These are phyloP conservation scores for Yamadazyma epiphylla DNA, from an alignment of 1,139 yeast species.

Conservation along the genomic window DNA sequence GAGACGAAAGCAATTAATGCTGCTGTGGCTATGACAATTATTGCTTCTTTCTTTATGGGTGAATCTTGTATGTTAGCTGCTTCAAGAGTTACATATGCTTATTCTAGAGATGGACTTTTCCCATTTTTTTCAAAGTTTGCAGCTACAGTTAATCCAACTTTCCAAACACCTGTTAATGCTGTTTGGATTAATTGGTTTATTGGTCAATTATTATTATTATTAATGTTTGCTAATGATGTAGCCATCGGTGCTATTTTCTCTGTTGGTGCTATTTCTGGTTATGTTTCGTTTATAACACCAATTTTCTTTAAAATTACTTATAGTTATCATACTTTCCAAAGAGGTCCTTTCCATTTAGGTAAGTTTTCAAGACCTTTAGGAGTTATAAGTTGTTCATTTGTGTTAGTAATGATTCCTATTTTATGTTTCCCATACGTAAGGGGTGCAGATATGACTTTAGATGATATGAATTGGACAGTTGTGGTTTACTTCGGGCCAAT, in stretches of 20 bases:
- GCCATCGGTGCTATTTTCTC: constrained; percentile 76
- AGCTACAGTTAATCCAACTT: constrained; percentile 46
- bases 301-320: constrained; percentile 57
- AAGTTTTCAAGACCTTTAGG: constrained; percentile 48
- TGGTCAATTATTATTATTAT: constrained; percentile 54
- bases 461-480: constrained; percentile 67
- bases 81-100: constrained; percentile 65
- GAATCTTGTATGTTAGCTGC: constrained; percentile 70
- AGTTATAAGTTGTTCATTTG: constrained; percentile 34
- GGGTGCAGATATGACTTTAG: constrained; percentile 46
- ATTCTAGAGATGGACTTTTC: constrained; percentile 67
- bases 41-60: constrained; percentile 65
- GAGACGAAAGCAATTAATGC: constrained; percentile 43
- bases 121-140: constrained; percentile 54
- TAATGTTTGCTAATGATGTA: constrained; percentile 63
- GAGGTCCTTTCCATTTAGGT: constrained; percentile 75
- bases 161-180: constrained; percentile 69
- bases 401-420: constrained; percentile 60
- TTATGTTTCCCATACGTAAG: constrained; percentile 59
- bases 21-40: constrained; percentile 56
- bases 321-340: constrained; percentile 49
- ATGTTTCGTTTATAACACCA: constrained; percentile 68
- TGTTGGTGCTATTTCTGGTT: constrained; percentile 73
- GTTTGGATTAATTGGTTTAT: constrained; percentile 61
- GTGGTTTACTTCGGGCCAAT: constrained; percentile 67